Conservation (phyloP, 148 eudicot species). For the Vaccinium myrtillus region DNA sequence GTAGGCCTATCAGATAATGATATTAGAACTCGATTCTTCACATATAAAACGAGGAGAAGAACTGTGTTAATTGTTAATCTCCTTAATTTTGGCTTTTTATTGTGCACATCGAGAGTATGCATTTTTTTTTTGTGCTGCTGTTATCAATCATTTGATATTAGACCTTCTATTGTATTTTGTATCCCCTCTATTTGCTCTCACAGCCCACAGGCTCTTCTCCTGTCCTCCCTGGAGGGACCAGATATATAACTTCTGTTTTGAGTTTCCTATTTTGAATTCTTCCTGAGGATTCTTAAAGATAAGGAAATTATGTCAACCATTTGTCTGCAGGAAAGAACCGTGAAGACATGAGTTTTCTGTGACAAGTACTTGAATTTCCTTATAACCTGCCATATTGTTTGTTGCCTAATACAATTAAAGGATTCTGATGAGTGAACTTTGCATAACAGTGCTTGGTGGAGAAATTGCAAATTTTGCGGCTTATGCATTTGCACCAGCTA, state of each 20-base stretch:
- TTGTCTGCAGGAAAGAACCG: background rate
- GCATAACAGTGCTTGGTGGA: slow-evolving; percentile 71
- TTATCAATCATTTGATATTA: background rate
- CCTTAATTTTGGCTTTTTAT: background rate
- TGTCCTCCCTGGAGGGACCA: background rate
- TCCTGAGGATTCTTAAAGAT: background rate
- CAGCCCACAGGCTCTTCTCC: background rate
- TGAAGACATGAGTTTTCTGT: background rate
- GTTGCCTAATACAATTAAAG: background rate
- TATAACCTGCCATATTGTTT: background rate
- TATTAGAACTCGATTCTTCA: background rate
- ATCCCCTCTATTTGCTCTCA: background rate
- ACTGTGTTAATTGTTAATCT: background rate
- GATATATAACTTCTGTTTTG: background rate
- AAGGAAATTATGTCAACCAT: background rate
- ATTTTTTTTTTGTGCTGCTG: background rate
- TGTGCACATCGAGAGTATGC: background rate
- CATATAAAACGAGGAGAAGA: background rate
- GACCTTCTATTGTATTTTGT: background rate
- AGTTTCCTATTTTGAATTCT: background rate
- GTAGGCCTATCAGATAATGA: background rate
- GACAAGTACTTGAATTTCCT: background rate
- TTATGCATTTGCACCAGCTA: slow-evolving; percentile 88
- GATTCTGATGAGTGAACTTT: slow-evolving; percentile 12
- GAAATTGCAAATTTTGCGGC: slow-evolving; percentile 88